phyloP scores from a whole-genome alignment of 495 filamentous ascomycete species.

The Pseudomonodictys pantanalensis region DNA sequence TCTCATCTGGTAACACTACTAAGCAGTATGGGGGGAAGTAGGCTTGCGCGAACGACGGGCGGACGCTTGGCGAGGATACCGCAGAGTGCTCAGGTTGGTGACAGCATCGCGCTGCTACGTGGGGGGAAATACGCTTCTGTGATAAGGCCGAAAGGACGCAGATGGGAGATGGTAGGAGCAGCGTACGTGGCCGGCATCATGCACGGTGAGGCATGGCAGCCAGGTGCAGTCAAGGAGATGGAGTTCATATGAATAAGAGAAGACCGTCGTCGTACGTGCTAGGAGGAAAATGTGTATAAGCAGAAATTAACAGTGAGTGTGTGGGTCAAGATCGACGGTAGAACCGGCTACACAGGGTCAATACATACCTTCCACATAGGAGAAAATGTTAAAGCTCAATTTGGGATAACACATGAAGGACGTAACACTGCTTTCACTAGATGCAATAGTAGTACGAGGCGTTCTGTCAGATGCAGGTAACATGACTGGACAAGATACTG shows the following conservation, averaged over 20 bases:
- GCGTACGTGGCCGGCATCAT: background rate
- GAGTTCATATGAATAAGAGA: background rate
- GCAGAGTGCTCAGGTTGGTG: background rate
- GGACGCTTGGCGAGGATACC: background rate
- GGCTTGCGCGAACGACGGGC: background rate
- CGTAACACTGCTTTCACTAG: background rate
- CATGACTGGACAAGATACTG: background rate
- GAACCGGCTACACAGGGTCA: background rate
- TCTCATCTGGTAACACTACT: background rate
- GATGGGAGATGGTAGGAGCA: background rate
- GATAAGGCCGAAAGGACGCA: background rate
- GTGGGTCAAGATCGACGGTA: background rate
- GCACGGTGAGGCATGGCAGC: background rate
- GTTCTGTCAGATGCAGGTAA: background rate
- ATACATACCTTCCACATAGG: background rate
- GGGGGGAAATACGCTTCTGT: background rate
- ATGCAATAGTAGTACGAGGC: background rate
- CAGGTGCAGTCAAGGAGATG: background rate
- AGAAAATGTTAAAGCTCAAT: background rate
- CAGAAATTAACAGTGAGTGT: background rate
- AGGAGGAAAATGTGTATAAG: background rate
- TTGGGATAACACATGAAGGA: background rate
- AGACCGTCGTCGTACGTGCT: background rate
- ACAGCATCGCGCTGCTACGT: background rate
- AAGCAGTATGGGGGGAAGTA: background rate